Base-by-base conservation (phyloP, 2,329 filamentous ascomycete species). In the Aspergillus sp. region DNA sequence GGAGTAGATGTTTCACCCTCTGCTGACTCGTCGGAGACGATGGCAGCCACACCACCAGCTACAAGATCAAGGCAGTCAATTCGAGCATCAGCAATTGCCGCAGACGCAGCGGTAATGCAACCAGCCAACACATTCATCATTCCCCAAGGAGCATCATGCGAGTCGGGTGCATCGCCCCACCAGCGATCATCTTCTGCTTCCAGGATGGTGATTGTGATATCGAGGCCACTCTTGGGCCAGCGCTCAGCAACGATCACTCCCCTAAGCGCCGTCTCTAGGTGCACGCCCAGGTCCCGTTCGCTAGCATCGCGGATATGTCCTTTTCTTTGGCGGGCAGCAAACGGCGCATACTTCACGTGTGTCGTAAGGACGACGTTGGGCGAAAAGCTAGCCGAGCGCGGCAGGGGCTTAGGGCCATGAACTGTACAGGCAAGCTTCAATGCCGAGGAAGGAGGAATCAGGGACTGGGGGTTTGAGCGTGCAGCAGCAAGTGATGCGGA, bases 201-300 rank as follows among this genome's bases (percentile, higher is more conserved):
- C 17, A 99, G 82, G 52, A 99, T 88, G 0, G 92, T 97, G 52
- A 99, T 87, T 17, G 97, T 89, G 43, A 99, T 89, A 74, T 99
- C 95, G n/a, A 97, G 89, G 48, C 92, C 93, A 74, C 92, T 97
- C 82, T 99, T 99, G n/a, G 95, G 95, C 91, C 94, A 99, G 60
- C 94, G 84, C 74, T 97, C 93, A 13, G 92, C 92, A 71, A 98
- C 94, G 54, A 98, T 88, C 7, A 92, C 91, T 1, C 94, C 94
- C 36, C 92, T 86, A 54, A 99, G 82, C 25, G 95, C 93, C 15
- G 92, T 94, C 76, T 98, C 93, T 3, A 99, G 81, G 74, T 98
- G 94, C 10, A 93, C 90, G 12, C 91, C 91, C 2, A 99, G 83
- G 73, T 99, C 95, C 54, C 93, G 86, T 79, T 99, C 95, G 63